Conservation (phyloP, 148 eudicot species). For the Pouteria glomerata region DNA sequence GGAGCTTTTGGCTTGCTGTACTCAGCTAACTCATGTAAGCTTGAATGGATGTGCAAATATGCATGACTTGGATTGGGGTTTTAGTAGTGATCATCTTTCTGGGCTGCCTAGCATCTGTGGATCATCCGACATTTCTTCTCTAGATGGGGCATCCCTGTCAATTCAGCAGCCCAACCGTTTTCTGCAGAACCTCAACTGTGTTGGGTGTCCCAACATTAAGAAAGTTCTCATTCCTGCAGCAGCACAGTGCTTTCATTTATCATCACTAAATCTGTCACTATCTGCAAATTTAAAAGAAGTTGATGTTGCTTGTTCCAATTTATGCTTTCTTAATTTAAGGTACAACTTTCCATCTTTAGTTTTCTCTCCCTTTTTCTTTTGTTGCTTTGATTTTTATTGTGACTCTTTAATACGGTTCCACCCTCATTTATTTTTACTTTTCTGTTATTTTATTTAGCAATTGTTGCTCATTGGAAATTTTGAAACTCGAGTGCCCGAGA, state of each 20-base stretch:
- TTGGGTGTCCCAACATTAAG: slow-evolving; percentile 84
- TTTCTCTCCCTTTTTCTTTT: not conserved
- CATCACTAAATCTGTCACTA: slow-evolving; percentile 77
- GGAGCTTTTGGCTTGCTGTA: slow-evolving; percentile 77
- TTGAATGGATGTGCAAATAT: slow-evolving; percentile 87
- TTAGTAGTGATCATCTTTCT: slow-evolving; percentile 12
- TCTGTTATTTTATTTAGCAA: slow-evolving; percentile 42
- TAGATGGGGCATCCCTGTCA: slow-evolving; percentile 16
- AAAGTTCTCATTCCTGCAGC: slow-evolving; percentile 62
- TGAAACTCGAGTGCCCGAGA: slow-evolving; percentile 77
- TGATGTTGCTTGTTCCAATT: slow-evolving; percentile 62
- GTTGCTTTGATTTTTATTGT: not conserved
- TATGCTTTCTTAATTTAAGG: slow-evolving; percentile 90
- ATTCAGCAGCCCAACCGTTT: slow-evolving; percentile 49
- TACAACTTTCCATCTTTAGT: slow-evolving; percentile 12
- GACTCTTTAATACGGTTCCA: not conserved
- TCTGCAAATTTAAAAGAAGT: slow-evolving; percentile 81
- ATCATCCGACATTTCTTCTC: slow-evolving; percentile 18
- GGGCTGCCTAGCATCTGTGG: slow-evolving; percentile 22
- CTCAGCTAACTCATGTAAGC: slow-evolving; percentile 80
- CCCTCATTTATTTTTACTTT: slow-evolving; percentile 8
- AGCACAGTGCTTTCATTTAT: slow-evolving; percentile 59
- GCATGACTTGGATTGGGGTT: slow-evolving; percentile 90
- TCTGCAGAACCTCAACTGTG: slow-evolving; percentile 83
- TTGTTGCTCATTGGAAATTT: slow-evolving; percentile 69